Percentiles rank a stretch among this genome's conserved stretches.
phyloP scores from a whole-genome alignment of 495 filamentous ascomycete genomes.

The Aeminium ludgeri region DNA sequence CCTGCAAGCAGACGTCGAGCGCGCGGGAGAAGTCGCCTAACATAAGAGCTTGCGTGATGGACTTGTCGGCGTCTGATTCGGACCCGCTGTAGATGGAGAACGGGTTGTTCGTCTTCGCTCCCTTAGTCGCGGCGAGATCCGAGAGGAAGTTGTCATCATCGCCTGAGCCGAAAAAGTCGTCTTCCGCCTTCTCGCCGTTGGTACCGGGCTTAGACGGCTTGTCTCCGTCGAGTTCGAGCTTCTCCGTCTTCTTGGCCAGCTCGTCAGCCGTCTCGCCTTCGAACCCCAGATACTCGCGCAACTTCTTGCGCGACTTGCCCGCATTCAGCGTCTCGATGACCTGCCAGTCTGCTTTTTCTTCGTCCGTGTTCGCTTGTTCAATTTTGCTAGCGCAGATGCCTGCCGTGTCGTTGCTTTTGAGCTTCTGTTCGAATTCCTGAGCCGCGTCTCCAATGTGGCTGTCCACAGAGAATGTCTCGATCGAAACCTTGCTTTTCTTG shows the following conservation, averaged over 20 bases:
- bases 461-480: slow-evolving; percentile 79
- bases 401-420: slow-evolving; percentile 59
- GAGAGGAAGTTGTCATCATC: slow-evolving; percentile 70
- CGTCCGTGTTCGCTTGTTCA: slow-evolving; percentile 54
- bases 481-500: slow-evolving; percentile 59
- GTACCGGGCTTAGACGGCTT: slow-evolving; percentile 16
- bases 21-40: slow-evolving; percentile 84
- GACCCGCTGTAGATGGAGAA: slow-evolving; percentile 70
- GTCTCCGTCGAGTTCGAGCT: slow-evolving; percentile 23
- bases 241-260: slow-evolving; percentile 5
- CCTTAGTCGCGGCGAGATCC: slow-evolving; percentile 57
- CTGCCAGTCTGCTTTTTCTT: slow-evolving; percentile 90
- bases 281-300: slow-evolving; percentile 80
- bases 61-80: slow-evolving; percentile 65
- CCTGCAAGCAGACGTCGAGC: slow-evolving; percentile 69
- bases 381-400: slow-evolving; percentile 70
- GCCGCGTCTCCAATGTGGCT: slow-evolving; percentile 67
- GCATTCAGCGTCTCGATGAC: slow-evolving; percentile 80
- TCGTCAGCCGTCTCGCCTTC: slow-evolving; percentile 36
- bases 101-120: slow-evolving; percentile 66
- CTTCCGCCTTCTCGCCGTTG: slow-evolving; percentile 36
- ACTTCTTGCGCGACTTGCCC: slow-evolving; percentile 57
- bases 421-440: slow-evolving; percentile 67
- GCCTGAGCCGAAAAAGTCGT: slow-evolving; percentile 58
- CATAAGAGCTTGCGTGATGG: slow-evolving; percentile 73